Conservation (phyloP, 2,329 filamentous ascomycete species). For the Colletotrichum brevisporum region DNA sequence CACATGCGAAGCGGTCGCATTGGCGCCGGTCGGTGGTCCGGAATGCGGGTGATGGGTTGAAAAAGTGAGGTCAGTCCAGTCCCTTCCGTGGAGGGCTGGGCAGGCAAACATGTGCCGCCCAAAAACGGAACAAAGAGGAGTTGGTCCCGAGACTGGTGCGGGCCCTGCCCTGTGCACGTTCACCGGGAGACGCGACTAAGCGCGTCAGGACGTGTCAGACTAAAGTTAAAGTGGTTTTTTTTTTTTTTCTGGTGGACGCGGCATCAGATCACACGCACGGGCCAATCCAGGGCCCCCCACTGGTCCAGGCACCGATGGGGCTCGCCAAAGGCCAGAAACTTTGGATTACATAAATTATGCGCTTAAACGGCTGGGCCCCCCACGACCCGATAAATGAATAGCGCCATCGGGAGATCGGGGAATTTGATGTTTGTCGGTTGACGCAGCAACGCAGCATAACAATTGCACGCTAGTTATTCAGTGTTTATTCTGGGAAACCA, state of each 20-base stretch:
- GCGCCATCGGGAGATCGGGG: constrained; percentile 37
- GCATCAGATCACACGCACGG: too few relatives aligned
- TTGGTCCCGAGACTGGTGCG: constrained; percentile 9
- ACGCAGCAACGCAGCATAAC: constrained; percentile 39
- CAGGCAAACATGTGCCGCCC: constrained; percentile 17
- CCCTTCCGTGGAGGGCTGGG: background rate
- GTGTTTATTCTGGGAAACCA: constrained; percentile 37
- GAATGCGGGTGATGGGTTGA: constrained; percentile 23
- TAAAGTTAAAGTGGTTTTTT: constrained; percentile 30
- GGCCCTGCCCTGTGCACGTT: constrained; percentile 35
- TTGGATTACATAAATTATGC: background rate
- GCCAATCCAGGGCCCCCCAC: too few relatives aligned
- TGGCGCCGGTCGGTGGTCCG: constrained; percentile 30
- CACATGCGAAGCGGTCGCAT: constrained; percentile 21
- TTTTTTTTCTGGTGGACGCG: background rate
- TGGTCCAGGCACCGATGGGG: too few relatives aligned
- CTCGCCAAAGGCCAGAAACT: background rate
- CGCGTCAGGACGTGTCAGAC: constrained; percentile 30
- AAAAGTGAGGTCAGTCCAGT: constrained; percentile 20
- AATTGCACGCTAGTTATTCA: constrained; percentile 26
- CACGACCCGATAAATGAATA: constrained; percentile 27
- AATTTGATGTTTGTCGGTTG: constrained; percentile 34
- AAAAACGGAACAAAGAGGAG: constrained; percentile 23
- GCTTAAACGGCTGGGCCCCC: background rate
- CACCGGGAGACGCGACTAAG: constrained; percentile 39